Conservation (phyloP, 306 rosid species). For the Vachellia pachyceras region DNA sequence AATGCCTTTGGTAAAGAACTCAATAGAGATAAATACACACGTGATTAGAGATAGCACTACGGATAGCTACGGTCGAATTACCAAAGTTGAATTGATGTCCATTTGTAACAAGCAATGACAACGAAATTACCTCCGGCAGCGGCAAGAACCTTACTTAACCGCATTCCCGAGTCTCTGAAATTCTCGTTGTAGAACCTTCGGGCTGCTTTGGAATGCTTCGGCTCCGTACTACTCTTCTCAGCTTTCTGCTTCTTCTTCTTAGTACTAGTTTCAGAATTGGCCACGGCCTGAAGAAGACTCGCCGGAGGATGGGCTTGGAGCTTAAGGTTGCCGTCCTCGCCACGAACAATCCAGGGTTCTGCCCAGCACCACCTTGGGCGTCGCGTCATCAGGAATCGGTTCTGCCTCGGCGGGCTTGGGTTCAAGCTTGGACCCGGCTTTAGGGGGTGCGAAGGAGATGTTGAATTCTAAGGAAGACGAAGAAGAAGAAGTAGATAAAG, state of each 20-base stretch:
- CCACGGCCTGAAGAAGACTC: conserved; percentile 54
- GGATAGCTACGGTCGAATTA: not conserved
- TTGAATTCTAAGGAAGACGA: conserved; percentile 68
- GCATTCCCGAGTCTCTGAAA: conserved; percentile 60
- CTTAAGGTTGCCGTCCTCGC: conserved; percentile 78
- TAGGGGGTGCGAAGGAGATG: conserved; percentile 80
- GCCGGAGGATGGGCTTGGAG: conserved; percentile 73
- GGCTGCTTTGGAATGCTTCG: conserved; percentile 83
- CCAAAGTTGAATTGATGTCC: not conserved
- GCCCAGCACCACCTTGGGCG: no score
- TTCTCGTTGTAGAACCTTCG: conserved; percentile 81
- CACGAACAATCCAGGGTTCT: conserved; percentile 89
- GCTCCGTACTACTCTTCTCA: conserved; percentile 41
- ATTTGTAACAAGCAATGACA: not conserved
- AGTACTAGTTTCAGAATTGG: conserved; percentile 53
- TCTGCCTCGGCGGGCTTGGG: conserved; percentile 39
- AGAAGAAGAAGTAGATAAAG: conserved; percentile 47
- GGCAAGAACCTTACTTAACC: conserved; percentile 94
- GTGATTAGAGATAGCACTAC: not conserved
- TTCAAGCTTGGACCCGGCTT: conserved; percentile 59
- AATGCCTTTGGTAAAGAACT: not conserved
- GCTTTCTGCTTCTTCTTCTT: conserved; percentile 35
- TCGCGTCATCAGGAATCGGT: conserved; percentile 37
- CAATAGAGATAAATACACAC: not conserved
- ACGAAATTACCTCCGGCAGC: conserved; percentile 79